phyloP scores from a whole-genome alignment of 352 stramenopile genomes.

The Globisporangium takayamanum region DNA sequence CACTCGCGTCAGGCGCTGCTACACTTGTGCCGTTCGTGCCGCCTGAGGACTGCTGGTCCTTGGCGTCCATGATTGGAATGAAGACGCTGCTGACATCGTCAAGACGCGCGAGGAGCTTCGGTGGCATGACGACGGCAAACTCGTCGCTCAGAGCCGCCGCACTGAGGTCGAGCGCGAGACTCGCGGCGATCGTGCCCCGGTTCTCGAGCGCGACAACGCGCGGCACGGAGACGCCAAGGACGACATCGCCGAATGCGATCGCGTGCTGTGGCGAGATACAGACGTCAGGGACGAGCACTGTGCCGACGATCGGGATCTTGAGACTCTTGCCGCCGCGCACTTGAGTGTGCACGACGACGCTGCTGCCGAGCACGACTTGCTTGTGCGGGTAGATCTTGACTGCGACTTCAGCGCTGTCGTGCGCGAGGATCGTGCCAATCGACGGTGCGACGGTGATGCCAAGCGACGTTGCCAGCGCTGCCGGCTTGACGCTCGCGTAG shows the following conservation, averaged over 20 bases:
- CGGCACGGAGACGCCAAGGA: constrained; percentile 66
- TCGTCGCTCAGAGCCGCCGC: constrained; percentile 35
- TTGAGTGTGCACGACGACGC: constrained; percentile 34
- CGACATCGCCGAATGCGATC: constrained; percentile 77
- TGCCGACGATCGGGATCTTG: constrained; percentile 51
- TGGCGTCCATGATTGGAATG: constrained; percentile 34
- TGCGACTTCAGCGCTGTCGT: constrained; percentile 48
- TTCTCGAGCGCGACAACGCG: constrained; percentile 74
- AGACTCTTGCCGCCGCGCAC: constrained; percentile 69
- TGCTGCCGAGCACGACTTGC: constrained; percentile 35
- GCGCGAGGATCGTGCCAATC: constrained; percentile 32
- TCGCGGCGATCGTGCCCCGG: constrained; percentile 66
- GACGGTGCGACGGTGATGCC: constrained; percentile 39
- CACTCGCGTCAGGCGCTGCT: neutral
- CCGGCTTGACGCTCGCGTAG: constrained; percentile 57
- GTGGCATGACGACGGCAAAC: constrained; percentile 56
- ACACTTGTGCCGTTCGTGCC: neutral
- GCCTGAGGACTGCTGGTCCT: neutral
- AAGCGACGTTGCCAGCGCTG: constrained; percentile 21
- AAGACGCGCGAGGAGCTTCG: constrained; percentile 38
- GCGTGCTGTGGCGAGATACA: constrained; percentile 29
- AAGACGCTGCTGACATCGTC: constrained; percentile 84
- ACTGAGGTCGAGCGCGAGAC: constrained; percentile 69
- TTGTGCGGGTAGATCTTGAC: constrained; percentile 54
- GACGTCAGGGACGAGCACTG: constrained; percentile 79